Evolutionary conservation across 1,284 basidiomycete species (phyloP), one percentile per base, ranked within the genome.

Genomic region (Apiotrichum mycotoxinovorans): DNA sequence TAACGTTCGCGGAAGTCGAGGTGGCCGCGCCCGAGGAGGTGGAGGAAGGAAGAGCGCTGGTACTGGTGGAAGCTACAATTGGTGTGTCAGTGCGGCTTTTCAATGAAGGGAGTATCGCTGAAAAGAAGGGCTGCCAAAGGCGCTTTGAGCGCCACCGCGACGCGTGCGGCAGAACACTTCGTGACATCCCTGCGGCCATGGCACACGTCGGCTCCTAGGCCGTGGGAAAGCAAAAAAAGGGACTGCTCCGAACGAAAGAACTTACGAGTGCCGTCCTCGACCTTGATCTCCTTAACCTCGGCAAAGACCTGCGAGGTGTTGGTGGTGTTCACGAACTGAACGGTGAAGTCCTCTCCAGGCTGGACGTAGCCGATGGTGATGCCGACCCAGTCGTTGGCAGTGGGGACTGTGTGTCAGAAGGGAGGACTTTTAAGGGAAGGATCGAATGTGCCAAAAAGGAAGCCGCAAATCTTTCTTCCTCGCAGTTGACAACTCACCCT

Each of bases 291-390:
- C 33, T 76, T 60, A 62, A 78, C 79, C 38, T 67, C 72, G 10
- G 81, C 81, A 55, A 75, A 79, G 33, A 82, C 68, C 54, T 81
- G 74, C 12, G 66, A 62, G 43, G 60, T 47, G 71, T 82, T 80
- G 38, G 69, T 66, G 18, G 79, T 74, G 69, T 80, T 81, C 52
- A 80, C 76, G 54, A 83, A 79, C 56, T 71, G 66, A 37, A 83
- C 78, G 41, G 71, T 65, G 69, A 81, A 83, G 48, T 73, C 75
- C 22, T 58, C 54, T 33, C 56, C 58, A 35, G 37, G 22, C 44
- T 26, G 4, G 15, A 73, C 15, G n/a, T 58, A 52, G 43, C 67
- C 67, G 22, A 75, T 62, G 41, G 63, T 55, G 54, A 73, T 54
- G 23, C 61, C 27, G 44, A 72, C 64, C 44, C 62, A 69, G 20